phyloP scores from a whole-genome alignment of 495 filamentous ascomycete genomes.

The Parathielavia hyrcaniae region DNA sequence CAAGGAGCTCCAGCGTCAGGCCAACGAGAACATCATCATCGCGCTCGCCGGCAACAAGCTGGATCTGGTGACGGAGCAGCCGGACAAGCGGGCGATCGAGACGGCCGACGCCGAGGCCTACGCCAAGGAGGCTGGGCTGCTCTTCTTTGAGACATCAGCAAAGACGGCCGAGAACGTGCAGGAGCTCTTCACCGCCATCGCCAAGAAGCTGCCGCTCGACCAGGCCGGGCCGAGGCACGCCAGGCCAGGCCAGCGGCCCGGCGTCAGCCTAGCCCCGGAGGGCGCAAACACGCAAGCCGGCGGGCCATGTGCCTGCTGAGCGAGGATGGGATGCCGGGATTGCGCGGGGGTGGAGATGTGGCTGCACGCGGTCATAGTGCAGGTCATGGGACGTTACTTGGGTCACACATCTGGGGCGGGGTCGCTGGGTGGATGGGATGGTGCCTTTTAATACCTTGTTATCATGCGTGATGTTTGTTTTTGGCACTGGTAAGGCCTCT shows the following conservation, averaged over 20 bases:
- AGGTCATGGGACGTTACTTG: conserved; percentile 13
- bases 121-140: conserved; percentile 79
- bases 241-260: conserved; percentile 66
- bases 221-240: conserved; percentile 82
- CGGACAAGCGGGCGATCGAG: conserved; percentile 85
- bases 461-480: conserved; percentile 22
- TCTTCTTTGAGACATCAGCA: conserved; percentile 97
- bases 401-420: conserved; percentile 26
- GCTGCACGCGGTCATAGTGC: conserved; percentile 19
- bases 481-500: conserved; percentile 3
- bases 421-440: conserved; percentile 26
- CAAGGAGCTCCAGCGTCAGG: conserved; percentile 97
- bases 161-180: conserved; percentile 94
- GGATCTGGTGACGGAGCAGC: conserved; percentile 82
- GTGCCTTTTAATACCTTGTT: conserved; percentile 33
- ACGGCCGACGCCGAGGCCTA: conserved; percentile 91
- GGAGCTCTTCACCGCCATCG: conserved; percentile 96
- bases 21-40: conserved; percentile 99
- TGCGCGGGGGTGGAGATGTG: conserved; percentile 1
- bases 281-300: conserved; percentile 66
- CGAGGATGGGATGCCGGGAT: conserved; percentile 4
- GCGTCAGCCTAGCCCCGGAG: conserved; percentile 76
- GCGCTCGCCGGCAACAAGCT: conserved; percentile 96
- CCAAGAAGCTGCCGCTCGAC: conserved; percentile 92
- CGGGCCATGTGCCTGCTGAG: conserved; percentile 68